Evolutionary conservation across 2,329 filamentous ascomycete genomes (phyloP), one percentile per base, ranked within the genome.

Genomic region (Hymenoscyphus occultus): DNA sequence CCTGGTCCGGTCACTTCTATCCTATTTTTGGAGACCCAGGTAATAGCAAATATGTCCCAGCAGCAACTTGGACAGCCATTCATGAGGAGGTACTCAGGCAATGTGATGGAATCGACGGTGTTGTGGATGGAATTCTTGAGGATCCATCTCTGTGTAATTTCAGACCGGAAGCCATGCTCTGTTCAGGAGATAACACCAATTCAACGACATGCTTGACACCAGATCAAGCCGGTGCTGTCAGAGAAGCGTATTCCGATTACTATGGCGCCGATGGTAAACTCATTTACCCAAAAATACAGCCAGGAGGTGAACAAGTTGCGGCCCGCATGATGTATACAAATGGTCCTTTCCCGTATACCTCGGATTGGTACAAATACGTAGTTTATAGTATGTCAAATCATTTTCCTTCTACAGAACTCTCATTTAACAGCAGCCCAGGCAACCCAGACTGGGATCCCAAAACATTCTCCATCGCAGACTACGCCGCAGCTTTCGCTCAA

Each of bases 221-320:
- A 12, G 73, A 72, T 0, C 81, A 84, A 71, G 76, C 79, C 54
- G 67, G 75, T 7, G 80, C 78, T 0, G 80, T 84, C 14, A 74
- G 77, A 48, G 69, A 77, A 1, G 75, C 81, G 16, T 81, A 79
- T 70, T 73, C 74, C 13, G 78, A 79, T 48, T 77, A 82, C 39
- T 75, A 77, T 67, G 75, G 78, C 63, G 74, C 73, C 5, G 72
- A 79, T 45, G 82, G 82, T 56, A 74, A 76, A 4, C 72, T 84
- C 1, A 76, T 83, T 16, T 84, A 80, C 70, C 82, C 83, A 1
- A 76, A 79, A n/a, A 78, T 84, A 71, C 78, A 82, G 60, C 82
- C 80, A 6, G 82, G 82, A 16, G 68, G 74, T 10, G 78, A 79
- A 12, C 80, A 81, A 14, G 67, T 74, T 7, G 78, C 78, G 3